These are phyloP conservation scores for Phytophthora pistaciae DNA, from an alignment of 352 stramenopile genomes.

Conservation along the genomic window DNA sequence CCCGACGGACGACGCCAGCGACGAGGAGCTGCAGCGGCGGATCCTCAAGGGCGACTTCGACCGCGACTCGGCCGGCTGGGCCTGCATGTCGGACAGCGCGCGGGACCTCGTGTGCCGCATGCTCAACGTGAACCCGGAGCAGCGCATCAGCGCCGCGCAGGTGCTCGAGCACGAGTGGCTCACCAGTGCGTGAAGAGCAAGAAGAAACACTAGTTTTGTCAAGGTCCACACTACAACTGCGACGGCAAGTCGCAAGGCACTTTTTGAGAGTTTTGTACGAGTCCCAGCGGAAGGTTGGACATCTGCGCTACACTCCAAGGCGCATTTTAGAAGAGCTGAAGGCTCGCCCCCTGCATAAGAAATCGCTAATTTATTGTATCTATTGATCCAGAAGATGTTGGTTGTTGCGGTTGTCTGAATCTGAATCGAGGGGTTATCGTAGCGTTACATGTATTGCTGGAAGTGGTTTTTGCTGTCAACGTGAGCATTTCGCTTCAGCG, in stretches of 20 bases:
- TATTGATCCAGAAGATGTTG: background rate
- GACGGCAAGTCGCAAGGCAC: too few species aligned
- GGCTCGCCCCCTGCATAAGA: conserved; percentile 20
- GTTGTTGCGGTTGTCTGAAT: background rate
- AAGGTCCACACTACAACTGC: background rate
- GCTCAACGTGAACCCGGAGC: conserved; percentile 49
- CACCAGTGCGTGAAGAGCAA: conserved; percentile 6
- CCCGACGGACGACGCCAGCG: conserved; percentile 54
- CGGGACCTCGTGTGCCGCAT: conserved; percentile 52
- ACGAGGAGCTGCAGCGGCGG: conserved; percentile 46
- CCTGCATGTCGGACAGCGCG: conserved; percentile 50
- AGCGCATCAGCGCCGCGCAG: conserved; percentile 52
- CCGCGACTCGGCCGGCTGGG: conserved; percentile 41
- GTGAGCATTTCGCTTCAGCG: background rate
- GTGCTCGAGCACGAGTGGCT: conserved; percentile 70
- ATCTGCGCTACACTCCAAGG: background rate
- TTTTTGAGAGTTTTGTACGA: conserved; percentile 16
- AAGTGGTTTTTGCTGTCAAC: too few species aligned
- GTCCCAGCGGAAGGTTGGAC: conserved; percentile 13
- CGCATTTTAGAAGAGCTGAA: conserved; percentile 38
- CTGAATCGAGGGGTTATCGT: background rate
- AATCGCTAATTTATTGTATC: conserved; percentile 27
- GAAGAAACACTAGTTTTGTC: conserved; percentile 15
- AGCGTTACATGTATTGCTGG: too few species aligned
- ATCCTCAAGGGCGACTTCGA: conserved; percentile 56